Evolutionary conservation across 345 rosid genomes (phyloP), one percentile per base, ranked within the genome.

Genomic region (Brassica incana): DNA sequence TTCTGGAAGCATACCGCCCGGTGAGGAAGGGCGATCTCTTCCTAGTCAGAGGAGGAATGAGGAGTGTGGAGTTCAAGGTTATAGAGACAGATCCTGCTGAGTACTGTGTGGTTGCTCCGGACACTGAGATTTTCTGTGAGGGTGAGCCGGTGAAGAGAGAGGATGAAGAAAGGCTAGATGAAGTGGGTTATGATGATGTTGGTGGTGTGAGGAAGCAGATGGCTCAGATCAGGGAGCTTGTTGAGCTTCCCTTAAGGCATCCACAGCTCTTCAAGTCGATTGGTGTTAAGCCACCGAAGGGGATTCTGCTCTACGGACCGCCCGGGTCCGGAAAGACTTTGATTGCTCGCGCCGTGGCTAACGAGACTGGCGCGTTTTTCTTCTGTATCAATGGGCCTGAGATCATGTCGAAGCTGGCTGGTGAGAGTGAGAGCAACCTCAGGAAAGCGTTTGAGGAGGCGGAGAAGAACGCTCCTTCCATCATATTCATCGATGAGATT

Each of bases 251-350:
- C 20, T 72, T 95, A 78, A 89, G 99, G 85, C 99, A 95, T 71
- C 99, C 97, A 3, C 99, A 92, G 78, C 89, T 95, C 2, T 95
- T 95, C 78, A 95, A 95, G 80, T 95, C 99, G 2, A 95, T 95
- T 83, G 99, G 99, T 85, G 99, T 95, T 69, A 95, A 95, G 87
- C 99, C 99, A 81, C 99, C 99, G 0, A 95, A 92, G 79, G 99
- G 99, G 80, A 92, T 95, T 80, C 85, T 95, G 71, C 91, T 95
- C 3, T 95, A 88, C 76, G 99, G 95, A 56, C 93, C 95, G 38
- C 95, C 93, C 77, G 95, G 95, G 65, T 90, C 95, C 64, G 95
- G 93, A 18, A 95, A 95, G 86, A 95, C 99, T 71, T 86, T 95
- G 40, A 90, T 95, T 85, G 99, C 99, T 65, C 90, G 99, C 52